Percentiles rank a stretch among this genome's conserved stretches.
These are phyloP conservation scores for Clitocybe nebularis DNA, from an alignment of 1,284 basidiomycete genomes.

Conservation along the genomic window DNA sequence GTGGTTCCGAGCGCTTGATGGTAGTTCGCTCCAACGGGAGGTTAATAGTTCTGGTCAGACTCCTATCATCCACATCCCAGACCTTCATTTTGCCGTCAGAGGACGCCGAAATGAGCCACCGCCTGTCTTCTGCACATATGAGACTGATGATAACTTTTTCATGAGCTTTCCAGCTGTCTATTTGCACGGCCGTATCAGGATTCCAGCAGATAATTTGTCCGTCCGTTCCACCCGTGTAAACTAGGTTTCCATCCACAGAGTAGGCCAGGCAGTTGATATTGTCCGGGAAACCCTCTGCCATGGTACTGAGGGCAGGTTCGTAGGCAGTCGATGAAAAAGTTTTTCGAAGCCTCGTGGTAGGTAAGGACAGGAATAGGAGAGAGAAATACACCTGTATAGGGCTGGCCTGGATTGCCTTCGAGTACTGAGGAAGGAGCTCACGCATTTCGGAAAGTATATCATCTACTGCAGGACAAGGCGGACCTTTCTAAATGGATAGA, in stretches of 20 bases:
- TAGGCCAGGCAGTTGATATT: conserved; percentile 2
- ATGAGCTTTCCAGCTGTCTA: conserved; percentile 1
- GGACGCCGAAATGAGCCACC: neutral
- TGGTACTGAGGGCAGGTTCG: neutral
- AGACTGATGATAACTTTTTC: neutral
- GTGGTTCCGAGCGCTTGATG: neutral
- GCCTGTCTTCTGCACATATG: neutral
- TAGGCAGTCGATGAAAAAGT: too few species aligned
- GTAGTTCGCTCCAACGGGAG: conserved; percentile 3
- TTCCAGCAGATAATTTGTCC: conserved; percentile 2
- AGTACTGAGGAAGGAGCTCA: neutral
- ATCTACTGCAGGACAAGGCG: too few species aligned
- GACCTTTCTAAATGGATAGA: too few species aligned
- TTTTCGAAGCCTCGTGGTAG: neutral
- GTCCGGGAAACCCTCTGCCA: neutral
- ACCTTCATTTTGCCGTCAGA: conserved; percentile 5
- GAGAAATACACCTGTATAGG: conserved; percentile 4
- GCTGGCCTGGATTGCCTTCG: neutral
- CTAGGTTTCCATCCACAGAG: conserved; percentile 1
- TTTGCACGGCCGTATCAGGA: neutral
- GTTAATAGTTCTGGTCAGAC: neutral
- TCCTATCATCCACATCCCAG: neutral
- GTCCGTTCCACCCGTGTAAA: neutral
- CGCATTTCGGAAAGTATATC: conserved; percentile 1
- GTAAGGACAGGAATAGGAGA: neutral